Evolutionary conservation across 75 land plant genomes (phyloP), one percentile per base, ranked within the genome.

Genomic region (Adiantum capillusveneris): DNA sequence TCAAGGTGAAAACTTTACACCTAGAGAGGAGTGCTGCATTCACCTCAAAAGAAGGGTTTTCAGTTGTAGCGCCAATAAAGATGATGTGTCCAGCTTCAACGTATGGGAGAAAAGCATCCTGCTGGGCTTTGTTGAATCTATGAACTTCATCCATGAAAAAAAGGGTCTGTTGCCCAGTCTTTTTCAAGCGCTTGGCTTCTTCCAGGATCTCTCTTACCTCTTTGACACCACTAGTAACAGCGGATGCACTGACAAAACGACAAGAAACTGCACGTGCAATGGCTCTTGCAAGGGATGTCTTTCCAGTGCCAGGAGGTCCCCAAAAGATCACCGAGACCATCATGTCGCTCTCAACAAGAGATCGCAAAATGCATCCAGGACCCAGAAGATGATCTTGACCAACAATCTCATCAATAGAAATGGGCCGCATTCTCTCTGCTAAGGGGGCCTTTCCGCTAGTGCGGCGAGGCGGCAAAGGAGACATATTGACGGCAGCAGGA

Each of bases 81-180:
- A 84, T 79, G 46, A 92, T 60, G 27, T 78, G 74, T 11, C 97
- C 97, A 60, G 86, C 89, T 52, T 92, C 97, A 41, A 92, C 76
- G 26, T 78, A 75, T 12, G 97, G 97, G 36, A 92, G 73, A 31
- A 92, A 80, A 1, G 89, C 81, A 66, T 92, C 97, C 58, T 85
- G 94, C 57, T 92, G 97, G 6, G 94, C 62, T 36, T 80, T 79
- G 65, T 83, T 85, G 62, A 92, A 92, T 45, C 92, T 62, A 64
- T 91, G 92, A 29, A 91, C 88, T 65, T 92, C 97, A 75, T 92
- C 97, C 28, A 92, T 68, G 61, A 92, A 92, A 51, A 92, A 69
- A 6, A 92, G 56, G 25, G 97, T 92, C 48, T 75, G 79, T 53
- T 67, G 73, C 24, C 64, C 67, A 26, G 9, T 50, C 29, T 58